Percentiles rank a stretch among this genome's conserved stretches.
Conservation (phyloP, 148 eudicot species). For the Rhododendron mucronatum region DNA sequence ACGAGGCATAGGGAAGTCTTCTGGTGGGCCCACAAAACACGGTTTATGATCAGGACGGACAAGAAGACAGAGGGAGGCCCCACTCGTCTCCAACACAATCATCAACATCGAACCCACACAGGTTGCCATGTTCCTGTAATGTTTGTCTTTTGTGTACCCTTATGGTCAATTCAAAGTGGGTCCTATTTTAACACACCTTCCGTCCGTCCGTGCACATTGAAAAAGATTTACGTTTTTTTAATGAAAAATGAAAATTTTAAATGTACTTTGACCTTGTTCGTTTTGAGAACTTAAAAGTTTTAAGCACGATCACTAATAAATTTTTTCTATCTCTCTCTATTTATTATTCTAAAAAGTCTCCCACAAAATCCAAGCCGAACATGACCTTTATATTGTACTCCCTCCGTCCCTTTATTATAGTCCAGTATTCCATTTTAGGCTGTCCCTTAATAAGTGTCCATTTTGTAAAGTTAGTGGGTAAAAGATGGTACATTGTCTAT, state of each 20-base stretch:
- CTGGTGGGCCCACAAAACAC: neutral
- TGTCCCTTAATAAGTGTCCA: no score
- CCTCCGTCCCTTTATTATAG: no score
- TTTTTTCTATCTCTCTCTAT: no score
- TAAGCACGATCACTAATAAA: rapidly evolving
- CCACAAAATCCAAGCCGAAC: no score
- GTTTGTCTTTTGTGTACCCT: neutral
- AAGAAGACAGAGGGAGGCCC: neutral
- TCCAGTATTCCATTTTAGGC: no score
- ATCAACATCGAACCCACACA: neutral
- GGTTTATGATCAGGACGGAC: neutral
- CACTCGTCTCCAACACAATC: constrained; percentile 7
- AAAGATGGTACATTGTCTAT: no score
- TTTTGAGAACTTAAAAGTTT: no score
- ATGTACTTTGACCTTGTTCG: no score
- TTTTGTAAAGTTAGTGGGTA: no score
- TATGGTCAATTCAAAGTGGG: neutral
- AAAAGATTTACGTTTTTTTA: neutral
- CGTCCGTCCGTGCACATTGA: neutral
- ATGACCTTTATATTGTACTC: no score
- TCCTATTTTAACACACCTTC: neutral
- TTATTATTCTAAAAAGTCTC: no score
- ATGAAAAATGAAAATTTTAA: neutral
- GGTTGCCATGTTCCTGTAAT: neutral
- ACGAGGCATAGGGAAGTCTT: neutral